Conservation (phyloP, 768 basidiomycete genomes). For the Tremella mesenterica region DNA sequence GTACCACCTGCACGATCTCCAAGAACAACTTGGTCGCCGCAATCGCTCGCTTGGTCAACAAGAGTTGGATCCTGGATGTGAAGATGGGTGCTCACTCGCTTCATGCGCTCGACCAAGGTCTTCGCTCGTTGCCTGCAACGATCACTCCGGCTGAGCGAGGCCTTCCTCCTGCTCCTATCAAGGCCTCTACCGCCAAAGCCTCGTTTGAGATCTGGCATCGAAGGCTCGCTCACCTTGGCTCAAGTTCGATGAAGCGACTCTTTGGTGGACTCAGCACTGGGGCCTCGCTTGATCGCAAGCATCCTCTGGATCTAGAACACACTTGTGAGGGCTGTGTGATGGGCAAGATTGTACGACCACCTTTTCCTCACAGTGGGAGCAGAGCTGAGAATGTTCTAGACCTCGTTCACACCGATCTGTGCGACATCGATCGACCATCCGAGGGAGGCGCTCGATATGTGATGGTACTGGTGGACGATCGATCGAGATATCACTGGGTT, state of each 20-base stretch:
- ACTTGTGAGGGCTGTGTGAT: neutral
- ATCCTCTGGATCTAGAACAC: neutral
- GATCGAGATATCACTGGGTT: conserved; percentile 3
- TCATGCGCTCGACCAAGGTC: neutral
- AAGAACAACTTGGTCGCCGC: neutral
- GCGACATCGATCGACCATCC: neutral
- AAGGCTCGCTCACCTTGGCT: conserved; percentile 4
- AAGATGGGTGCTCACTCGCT: neutral
- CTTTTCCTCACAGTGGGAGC: neutral
- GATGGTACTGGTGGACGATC: conserved; percentile 7
- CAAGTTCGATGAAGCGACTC: conserved; percentile 1
- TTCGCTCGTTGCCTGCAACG: neutral
- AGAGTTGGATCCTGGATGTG: conserved; percentile 1
- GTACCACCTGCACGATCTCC: neutral
- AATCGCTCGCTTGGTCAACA: conserved; percentile 1
- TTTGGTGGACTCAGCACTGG: conserved; percentile 4
- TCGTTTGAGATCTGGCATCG: conserved; percentile 2
- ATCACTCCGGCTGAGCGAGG: neutral
- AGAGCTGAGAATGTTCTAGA: conserved; percentile 2
- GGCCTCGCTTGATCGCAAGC: conserved; percentile 1
- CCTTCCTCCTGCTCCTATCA: neutral
- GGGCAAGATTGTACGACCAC: neutral
- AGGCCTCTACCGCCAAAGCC: neutral
- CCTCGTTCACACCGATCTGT: conserved; percentile 8
- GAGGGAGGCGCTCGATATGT: conserved; percentile 5